Evolutionary conservation across 1,284 basidiomycete species (phyloP).

Genomic region (Leccinum ponderosum): DNA sequence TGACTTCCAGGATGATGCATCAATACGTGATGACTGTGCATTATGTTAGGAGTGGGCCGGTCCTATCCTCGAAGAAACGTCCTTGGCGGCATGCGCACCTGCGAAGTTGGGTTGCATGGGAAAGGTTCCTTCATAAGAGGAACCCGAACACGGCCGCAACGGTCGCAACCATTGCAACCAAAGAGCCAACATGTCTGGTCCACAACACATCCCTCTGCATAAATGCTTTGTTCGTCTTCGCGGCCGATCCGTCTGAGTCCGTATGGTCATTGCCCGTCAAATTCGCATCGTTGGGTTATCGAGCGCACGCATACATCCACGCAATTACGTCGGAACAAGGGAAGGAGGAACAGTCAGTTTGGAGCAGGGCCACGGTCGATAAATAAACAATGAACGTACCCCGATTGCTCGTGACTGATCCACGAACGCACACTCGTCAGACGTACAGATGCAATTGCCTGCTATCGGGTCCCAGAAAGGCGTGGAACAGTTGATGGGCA

Average conservation of each 20-base stretch:
- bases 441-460: constrained; percentile 63
- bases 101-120: not conserved
- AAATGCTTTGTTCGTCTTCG: constrained; percentile 51
- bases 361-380: not conserved
- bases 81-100: no score
- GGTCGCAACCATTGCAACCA: not conserved
- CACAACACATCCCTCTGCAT: not conserved
- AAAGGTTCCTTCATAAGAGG: not conserved
- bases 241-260: constrained; percentile 27
- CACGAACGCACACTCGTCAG: constrained; percentile 55
- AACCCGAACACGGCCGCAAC: not conserved
- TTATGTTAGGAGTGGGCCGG: not conserved
- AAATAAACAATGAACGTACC: constrained; percentile 36
- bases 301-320: not conserved
- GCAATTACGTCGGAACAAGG: not conserved
- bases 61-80: not conserved
- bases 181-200: not conserved
- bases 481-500: constrained; percentile 74
- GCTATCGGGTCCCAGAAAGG: constrained; percentile 77
- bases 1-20: not conserved
- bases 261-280: constrained; percentile 44
- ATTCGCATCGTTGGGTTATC: constrained; percentile 67
- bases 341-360: not conserved
- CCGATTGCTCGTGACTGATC: constrained; percentile 70
- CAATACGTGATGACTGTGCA: not conserved